Evolutionary conservation across 768 basidiomycete genomes (phyloP), one percentile per base, ranked within the genome.

Genomic region (Xerocomellus amylosporus): DNA sequence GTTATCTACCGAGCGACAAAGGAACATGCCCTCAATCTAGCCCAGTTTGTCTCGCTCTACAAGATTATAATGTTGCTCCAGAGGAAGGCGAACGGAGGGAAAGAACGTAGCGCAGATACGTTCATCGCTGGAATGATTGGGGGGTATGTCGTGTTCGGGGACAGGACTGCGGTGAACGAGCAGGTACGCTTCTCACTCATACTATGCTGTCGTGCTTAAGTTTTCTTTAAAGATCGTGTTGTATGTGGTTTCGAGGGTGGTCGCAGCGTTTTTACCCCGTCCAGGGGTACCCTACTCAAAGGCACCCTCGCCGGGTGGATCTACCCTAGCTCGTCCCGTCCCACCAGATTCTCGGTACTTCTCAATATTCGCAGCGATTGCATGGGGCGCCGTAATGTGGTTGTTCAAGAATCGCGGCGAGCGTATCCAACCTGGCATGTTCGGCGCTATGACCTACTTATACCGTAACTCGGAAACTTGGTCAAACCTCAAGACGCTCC

Each of bases 381-480:
- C 87, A 31, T 98, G 97, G 97, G 97, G 93, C 41, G 81, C 88
- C 8, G 95, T 98, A 43, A 98, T 99, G 96, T 99, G 88, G 82
- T 74, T 97, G 56, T 98, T 95, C 80, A 79, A 86, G 64, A 79
- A 97, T 70, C 79, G 83, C 20, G 85, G 90, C 46, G 88, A 98
- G 73, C 86, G 86, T n/a, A 84, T 99, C 56, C 94, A 98, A 64
- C 91, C 93, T 17, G 97, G 95, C 53, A 92, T 98, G 93, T 93
- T 93, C 77, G 91, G 84, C 74, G 90, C 89, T 17, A 98, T 97
- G 95, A 83, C 80, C 53, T 99, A 98, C 72, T 79, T 99, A 37
- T 99, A 98, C 74, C 84, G 86, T 37, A 93, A 98, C 70, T 95
- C 93, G 19, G 91, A 98, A 56, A 73, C 75, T 40, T 98, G 95